These are phyloP conservation scores for Alternaria arborescens DNA, from an alignment of 2,329 filamentous ascomycete species.

Conservation along the genomic window DNA sequence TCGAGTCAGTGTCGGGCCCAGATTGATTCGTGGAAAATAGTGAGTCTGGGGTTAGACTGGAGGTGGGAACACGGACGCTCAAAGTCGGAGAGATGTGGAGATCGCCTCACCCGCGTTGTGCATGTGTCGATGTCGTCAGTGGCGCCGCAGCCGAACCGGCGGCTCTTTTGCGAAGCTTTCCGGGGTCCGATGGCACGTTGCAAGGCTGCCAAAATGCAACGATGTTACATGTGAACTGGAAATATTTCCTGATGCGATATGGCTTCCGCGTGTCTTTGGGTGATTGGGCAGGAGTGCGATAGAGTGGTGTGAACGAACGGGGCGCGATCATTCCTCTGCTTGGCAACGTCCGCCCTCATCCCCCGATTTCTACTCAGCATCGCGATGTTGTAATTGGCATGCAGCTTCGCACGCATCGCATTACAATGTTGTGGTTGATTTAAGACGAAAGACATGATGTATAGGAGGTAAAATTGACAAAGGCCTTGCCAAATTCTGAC, in stretches of 20 bases:
- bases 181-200: slow-evolving; percentile 40
- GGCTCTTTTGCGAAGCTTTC: slow-evolving; percentile 2
- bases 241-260: slow-evolving; percentile 5
- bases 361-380: background rate
- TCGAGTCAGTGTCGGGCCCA: slow-evolving; percentile 6
- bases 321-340: slow-evolving; percentile 4
- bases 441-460: background rate
- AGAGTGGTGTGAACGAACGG: background rate
- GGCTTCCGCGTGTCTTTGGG: background rate
- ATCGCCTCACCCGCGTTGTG: slow-evolving; percentile 22
- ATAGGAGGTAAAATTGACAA: background rate
- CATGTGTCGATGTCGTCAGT: slow-evolving; percentile 16
- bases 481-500: background rate
- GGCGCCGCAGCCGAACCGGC: slow-evolving; percentile 13
- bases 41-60: slow-evolving; percentile 4
- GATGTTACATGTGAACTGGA: slow-evolving; percentile 13
- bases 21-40: slow-evolving; percentile 23
- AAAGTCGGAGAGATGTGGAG: slow-evolving; percentile 19
- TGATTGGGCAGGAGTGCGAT: background rate
- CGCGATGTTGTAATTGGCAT: background rate
- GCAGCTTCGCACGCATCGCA: background rate
- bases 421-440: background rate
- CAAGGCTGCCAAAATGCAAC: background rate
- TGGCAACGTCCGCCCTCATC: slow-evolving; percentile 5
- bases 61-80: slow-evolving; percentile 11